Evolutionary conservation across 768 basidiomycete species (phyloP).

Genomic region (Auricularia auricula-judae): DNA sequence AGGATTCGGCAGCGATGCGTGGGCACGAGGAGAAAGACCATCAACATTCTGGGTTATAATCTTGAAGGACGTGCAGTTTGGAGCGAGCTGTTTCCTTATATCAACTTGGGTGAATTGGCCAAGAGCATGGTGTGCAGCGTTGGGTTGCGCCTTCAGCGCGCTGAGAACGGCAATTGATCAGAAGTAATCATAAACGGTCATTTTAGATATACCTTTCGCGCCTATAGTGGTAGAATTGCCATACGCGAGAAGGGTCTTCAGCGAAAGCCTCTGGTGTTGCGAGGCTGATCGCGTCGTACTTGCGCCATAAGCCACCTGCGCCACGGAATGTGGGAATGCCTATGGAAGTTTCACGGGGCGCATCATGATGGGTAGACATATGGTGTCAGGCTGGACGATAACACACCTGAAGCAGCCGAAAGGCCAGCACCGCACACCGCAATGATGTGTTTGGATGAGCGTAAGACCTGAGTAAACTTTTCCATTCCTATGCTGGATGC

Average conservation of each 20-base stretch:
- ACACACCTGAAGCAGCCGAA: neutral
- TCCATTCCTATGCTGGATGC: too few species aligned
- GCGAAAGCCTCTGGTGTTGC: slow-evolving; percentile 44
- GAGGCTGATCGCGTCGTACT: slow-evolving; percentile 36
- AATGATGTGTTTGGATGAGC: neutral
- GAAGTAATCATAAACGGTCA: neutral
- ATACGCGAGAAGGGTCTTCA: slow-evolving; percentile 36
- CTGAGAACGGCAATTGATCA: neutral
- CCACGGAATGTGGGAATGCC: slow-evolving; percentile 40
- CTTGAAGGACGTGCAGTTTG: neutral
- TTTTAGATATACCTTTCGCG: slow-evolving; percentile 8
- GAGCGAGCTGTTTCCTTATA: neutral
- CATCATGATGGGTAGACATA: neutral
- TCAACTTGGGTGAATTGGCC: slow-evolving; percentile 1
- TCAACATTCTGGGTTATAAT: slow-evolving; percentile 6
- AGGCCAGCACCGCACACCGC: neutral
- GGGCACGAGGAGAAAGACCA: slow-evolving; percentile 5
- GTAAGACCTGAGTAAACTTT: neutral
- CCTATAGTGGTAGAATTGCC: slow-evolving; percentile 44
- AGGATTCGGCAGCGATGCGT: neutral
- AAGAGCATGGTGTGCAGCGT: slow-evolving; percentile 14
- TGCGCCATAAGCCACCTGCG: slow-evolving; percentile 40
- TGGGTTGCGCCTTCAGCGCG: slow-evolving; percentile 12
- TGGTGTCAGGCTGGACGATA: neutral
- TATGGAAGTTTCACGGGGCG: neutral